Base-by-base conservation (phyloP, 176 grass and related monocot species). In the Dactylis glomerata region DNA sequence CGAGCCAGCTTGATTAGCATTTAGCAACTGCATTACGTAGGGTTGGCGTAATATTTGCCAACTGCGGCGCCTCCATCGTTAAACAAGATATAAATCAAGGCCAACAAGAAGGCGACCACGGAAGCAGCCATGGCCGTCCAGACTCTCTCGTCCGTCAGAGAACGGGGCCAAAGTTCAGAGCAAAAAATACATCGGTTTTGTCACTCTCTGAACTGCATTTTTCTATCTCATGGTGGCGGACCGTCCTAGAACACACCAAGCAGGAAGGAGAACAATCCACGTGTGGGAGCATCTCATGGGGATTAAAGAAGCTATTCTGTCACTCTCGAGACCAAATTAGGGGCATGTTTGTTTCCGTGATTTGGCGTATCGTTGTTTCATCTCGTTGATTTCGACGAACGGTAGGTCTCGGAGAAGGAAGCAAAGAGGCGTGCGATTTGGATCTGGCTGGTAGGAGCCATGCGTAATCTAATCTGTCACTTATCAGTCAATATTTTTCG, bases 341-440 rank as follows among this genome's bases (percentile, higher is more conserved):
- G 31, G 82, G 82, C 17, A 52, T 66, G 44, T 23, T 67, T 78
- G 54, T 83, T 38, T 22, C 16, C 15, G n/a, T 22, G 11, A 16
- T 22, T 86, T 90, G 84, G 86, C 88, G 73, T 86, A 78, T 78
- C 42, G 10, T 66, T 86, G 88, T 78, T 36, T 10, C 55, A 56
- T 73, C 42, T 81, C 45, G 4, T 82, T 78, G 79, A 26, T 86
- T 64, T 23, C 10, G 72, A 64, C 72, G 52, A 82, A 26, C 23
- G 61, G 61, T 86, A 2, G 34, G 78, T 27, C 49, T 27, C 49
- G 83, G 13, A 26, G 41, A 71, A 45, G 50, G 31, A 44, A 16
- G 19, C 42, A 41, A 37, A 36, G 24, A 1, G 41, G 20, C 72
- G 51, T 42, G 63, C 23, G 40, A 31, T 76, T 58, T 79, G 59